phyloP scores from a whole-genome alignment of 1,139 yeast genomes.

The Suhomyces kunorum region DNA sequence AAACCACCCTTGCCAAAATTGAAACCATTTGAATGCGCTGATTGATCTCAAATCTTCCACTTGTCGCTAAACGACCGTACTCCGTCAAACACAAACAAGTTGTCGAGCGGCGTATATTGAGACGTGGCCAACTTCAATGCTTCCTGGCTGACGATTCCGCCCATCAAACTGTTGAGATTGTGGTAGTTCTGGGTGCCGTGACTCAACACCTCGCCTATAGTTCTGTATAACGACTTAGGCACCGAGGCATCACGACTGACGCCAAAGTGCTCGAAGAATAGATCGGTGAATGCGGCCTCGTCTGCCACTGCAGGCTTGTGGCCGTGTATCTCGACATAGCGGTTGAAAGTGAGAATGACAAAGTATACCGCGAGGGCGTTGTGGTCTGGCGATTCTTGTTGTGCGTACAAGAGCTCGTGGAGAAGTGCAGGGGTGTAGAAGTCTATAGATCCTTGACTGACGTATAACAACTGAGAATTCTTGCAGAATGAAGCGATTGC shows the following conservation, averaged over 20 bases:
- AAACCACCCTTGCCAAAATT: too few species aligned
- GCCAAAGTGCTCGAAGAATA: slow-evolving; percentile 18
- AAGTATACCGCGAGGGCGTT: slow-evolving; percentile 36
- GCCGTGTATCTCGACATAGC: slow-evolving; percentile 21
- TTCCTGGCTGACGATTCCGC: slow-evolving; percentile 82
- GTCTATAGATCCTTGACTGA: slow-evolving; percentile 37
- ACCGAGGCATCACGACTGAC: slow-evolving; percentile 8
- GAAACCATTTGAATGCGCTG: too few species aligned
- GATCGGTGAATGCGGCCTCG: slow-evolving; percentile 21
- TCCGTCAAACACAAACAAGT: slow-evolving; percentile 69
- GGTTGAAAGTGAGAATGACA: slow-evolving; percentile 35
- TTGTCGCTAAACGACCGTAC: slow-evolving; percentile 51
- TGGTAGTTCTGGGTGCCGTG: slow-evolving; percentile 38
- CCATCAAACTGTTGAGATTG: slow-evolving; percentile 48
- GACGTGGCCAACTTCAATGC: slow-evolving; percentile 55
- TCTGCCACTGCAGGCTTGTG: slow-evolving; percentile 25
- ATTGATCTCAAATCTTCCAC: slow-evolving; percentile 39
- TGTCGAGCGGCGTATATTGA: slow-evolving; percentile 74
- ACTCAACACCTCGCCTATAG: slow-evolving; percentile 31
- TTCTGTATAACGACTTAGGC: slow-evolving; percentile 19
- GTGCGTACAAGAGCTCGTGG: slow-evolving; percentile 20
- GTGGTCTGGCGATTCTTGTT: slow-evolving; percentile 21
- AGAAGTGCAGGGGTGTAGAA: slow-evolving; percentile 19
- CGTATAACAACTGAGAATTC: slow-evolving; percentile 46
- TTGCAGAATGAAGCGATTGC: slow-evolving; percentile 58